These are phyloP conservation scores for Wickerhamiella galacta DNA, from an alignment of 805 yeast genomes.

Conservation along the genomic window DNA sequence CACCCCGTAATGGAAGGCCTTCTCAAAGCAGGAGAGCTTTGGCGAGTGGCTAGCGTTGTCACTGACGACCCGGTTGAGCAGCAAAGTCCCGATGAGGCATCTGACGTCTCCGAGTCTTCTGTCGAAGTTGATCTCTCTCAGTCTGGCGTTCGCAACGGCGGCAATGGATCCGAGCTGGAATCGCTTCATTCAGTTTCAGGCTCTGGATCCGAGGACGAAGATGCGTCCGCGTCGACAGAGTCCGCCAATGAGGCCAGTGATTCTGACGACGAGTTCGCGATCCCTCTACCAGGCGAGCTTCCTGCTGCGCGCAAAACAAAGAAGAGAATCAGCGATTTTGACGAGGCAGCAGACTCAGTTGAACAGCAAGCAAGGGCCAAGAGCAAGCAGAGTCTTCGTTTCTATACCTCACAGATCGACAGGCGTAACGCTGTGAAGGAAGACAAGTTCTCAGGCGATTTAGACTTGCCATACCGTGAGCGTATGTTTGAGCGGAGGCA, in stretches of 20 bases:
- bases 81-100: no score
- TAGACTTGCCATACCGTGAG: conserved; percentile 82
- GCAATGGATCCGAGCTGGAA: no score
- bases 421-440: conserved; percentile 30
- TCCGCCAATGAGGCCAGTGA: conserved; percentile 12
- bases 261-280: conserved; percentile 12
- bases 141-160: no score
- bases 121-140: no score
- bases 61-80: no score
- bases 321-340: conserved; percentile 32
- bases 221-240: conserved; percentile 19
- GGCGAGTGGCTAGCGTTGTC: conserved; percentile 65
- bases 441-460: conserved; percentile 45
- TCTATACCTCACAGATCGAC: conserved; percentile 93
- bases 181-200: no score
- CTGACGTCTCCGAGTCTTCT: no score
- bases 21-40: conserved; percentile 63
- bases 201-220: conserved; percentile 16
- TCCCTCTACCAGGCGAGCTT: conserved; percentile 8
- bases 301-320: conserved; percentile 19
- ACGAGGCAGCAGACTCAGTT: conserved; percentile 62
- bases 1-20: conserved; percentile 82
- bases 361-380: conserved; percentile 40
- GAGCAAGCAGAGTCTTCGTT: conserved; percentile 72
- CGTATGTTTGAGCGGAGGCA: conserved; percentile 81